Evolutionary conservation across 148 eudicot species (phyloP), one percentile per base, ranked within the genome.

Genomic region (Rhododendron griersonianum): DNA sequence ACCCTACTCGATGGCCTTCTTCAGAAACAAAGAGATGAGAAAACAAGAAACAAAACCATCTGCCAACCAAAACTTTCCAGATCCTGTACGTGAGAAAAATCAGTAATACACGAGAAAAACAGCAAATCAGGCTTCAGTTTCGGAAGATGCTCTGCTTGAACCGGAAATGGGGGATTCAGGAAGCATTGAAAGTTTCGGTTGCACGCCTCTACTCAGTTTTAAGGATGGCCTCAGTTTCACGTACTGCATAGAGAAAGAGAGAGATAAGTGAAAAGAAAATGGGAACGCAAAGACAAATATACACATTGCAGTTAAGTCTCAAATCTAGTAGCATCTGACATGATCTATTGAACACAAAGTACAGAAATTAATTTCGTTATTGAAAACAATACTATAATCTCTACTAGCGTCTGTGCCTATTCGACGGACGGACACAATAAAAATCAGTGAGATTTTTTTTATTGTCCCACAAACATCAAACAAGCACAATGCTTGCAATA

Each of bases 161-260:
- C 89, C 82, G 5, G 91, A 55, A 83, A 86, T 83, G 28, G 75
- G 86, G 84, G 86, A 84, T 73, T 88, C 91, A 78, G 91, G 84
- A 21, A 88, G 84, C 77, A 85, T 75, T 80, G 88, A 55, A 35
- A 84, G 81, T 84, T 90, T 94, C 48, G 79, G 86, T 86, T 89
- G 88, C 84, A 89, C 57, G 57, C 90, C 90, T 81, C 84, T 89
- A 80, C 90, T 76, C 79, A 92, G 83, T 86, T 89, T 91, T 75
- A 88, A 76, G 23, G 93, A 83, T 77, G 93, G 92, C 86, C 84
- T 92, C 86, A 86, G 51, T 74, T 90, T 92, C 91, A 89, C 87
- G 90, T 86, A 88, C 94, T 92, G 93, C 85, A 84, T 3, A 76
- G 35, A 76, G 55, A 63, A 45, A 45, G 73, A 4, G 67, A 81